Conservation (phyloP, 495 filamentous ascomycete species). For the Letharia columbiana region DNA sequence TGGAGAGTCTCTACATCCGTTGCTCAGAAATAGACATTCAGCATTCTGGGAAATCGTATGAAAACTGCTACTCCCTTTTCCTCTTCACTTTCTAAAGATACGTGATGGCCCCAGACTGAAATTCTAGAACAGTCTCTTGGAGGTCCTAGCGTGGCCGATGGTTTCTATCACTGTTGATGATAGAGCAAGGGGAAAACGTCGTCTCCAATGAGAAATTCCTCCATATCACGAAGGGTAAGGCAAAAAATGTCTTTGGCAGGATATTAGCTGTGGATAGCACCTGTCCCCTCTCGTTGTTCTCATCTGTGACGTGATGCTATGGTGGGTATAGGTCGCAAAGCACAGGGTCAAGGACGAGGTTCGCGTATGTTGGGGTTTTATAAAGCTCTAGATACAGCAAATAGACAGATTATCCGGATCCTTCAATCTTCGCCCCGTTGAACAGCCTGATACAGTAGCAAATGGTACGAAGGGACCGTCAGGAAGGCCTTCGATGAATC, state of each 20-base stretch:
- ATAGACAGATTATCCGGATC: neutral
- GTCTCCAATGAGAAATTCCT: neutral
- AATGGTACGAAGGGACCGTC: neutral
- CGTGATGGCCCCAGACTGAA: neutral
- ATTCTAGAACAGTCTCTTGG: neutral
- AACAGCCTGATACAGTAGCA: neutral
- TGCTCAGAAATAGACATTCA: neutral
- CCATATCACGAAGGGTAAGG: neutral
- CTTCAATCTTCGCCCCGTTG: neutral
- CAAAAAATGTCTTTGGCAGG: neutral
- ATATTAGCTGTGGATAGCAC: neutral
- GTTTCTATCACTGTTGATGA: neutral
- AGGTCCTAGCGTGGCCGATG: neutral
- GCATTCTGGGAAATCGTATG: neutral
- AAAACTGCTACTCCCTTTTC: neutral
- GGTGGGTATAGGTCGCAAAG: neutral
- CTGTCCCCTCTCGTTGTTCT: neutral
- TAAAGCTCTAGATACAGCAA: neutral
- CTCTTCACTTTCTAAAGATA: neutral
- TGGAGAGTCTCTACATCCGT: neutral
- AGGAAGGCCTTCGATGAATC: constrained; percentile 32
- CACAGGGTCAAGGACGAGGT: neutral
- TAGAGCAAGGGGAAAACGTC: neutral
- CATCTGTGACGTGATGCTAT: neutral
- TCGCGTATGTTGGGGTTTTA: neutral